A percentile compares a stretch with the other conserved stretches of the same genome.
Conservation (phyloP, 1,139 yeast species). For the Scheffersomyces stambukii region DNA sequence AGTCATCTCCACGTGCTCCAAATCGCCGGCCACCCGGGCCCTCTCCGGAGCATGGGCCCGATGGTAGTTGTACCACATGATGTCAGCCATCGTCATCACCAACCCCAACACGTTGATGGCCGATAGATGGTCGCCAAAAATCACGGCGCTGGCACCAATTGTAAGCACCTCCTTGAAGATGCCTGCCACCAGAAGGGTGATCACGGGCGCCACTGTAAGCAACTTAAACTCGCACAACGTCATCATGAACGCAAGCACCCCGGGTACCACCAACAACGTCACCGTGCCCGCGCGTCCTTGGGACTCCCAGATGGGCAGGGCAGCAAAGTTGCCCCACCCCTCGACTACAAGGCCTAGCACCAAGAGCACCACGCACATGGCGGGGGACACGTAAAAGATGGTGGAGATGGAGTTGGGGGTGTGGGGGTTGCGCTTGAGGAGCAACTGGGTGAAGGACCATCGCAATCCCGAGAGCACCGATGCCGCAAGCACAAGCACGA, state of each 20-base stretch:
- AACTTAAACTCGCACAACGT: constrained; percentile 85
- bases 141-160: constrained; percentile 61
- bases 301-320: constrained; percentile 59
- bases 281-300: constrained; percentile 55
- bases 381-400: constrained; percentile 78
- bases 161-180: constrained; percentile 88
- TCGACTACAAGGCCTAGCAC: constrained; percentile 61
- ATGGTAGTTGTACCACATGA: constrained; percentile 74
- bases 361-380: constrained; percentile 65
- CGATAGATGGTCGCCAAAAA: constrained; percentile 72
- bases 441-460: constrained; percentile 90
- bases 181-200: constrained; percentile 87
- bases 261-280: constrained; percentile 68
- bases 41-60: constrained; percentile 38
- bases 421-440: constrained; percentile 53
- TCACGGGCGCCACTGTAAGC: constrained; percentile 75
- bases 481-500: constrained; percentile 68
- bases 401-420: constrained; percentile 77
- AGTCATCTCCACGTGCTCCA: neutral
- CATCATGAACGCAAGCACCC: constrained; percentile 83
- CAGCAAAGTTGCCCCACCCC: constrained; percentile 52
- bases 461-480: constrained; percentile 83
- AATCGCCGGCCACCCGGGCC: constrained; percentile 1
- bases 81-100: constrained; percentile 68
- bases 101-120: constrained; percentile 73